These are phyloP conservation scores for Suillus sp. DNA, from an alignment of 768 basidiomycete species.

Conservation along the genomic window DNA sequence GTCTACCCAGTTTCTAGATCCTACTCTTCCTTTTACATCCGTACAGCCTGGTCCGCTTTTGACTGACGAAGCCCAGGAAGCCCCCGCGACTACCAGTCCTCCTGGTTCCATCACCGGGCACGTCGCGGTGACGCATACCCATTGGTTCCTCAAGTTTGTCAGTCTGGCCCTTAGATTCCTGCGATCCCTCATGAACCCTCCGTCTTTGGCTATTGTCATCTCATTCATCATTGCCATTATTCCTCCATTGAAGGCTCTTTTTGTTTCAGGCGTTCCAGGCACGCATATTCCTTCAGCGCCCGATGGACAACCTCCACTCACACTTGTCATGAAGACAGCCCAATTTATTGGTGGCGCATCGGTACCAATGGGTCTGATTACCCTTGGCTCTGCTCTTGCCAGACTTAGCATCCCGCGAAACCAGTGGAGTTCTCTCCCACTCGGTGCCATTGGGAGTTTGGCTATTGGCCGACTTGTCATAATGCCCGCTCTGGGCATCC, in stretches of 20 bases:
- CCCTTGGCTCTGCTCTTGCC: constrained; percentile 64
- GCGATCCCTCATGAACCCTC: constrained; percentile 45
- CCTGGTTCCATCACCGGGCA: neutral
- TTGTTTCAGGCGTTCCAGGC: constrained; percentile 46
- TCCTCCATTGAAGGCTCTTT: constrained; percentile 60
- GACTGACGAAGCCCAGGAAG: neutral
- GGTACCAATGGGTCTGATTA: constrained; percentile 64
- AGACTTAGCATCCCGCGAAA: constrained; percentile 51
- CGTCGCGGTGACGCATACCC: neutral
- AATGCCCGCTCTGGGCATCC: constrained; percentile 61
- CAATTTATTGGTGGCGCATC: constrained; percentile 63
- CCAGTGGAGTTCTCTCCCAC: constrained; percentile 46
- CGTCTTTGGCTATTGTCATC: constrained; percentile 54
- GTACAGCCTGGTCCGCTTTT: neutral
- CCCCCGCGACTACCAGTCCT: neutral
- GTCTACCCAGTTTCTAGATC: neutral
- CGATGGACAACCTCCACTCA: constrained; percentile 68
- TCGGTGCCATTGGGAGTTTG: constrained; percentile 55
- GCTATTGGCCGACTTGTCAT: constrained; percentile 58
- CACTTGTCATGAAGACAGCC: constrained; percentile 57
- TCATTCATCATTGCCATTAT: constrained; percentile 60
- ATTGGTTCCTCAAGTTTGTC: constrained; percentile 9
- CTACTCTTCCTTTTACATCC: neutral
- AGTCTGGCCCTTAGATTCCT: constrained; percentile 26
- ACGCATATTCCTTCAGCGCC: constrained; percentile 53